Conservation (phyloP, 2,329 filamentous ascomycete species). For the Epichloe sylvatica region DNA sequence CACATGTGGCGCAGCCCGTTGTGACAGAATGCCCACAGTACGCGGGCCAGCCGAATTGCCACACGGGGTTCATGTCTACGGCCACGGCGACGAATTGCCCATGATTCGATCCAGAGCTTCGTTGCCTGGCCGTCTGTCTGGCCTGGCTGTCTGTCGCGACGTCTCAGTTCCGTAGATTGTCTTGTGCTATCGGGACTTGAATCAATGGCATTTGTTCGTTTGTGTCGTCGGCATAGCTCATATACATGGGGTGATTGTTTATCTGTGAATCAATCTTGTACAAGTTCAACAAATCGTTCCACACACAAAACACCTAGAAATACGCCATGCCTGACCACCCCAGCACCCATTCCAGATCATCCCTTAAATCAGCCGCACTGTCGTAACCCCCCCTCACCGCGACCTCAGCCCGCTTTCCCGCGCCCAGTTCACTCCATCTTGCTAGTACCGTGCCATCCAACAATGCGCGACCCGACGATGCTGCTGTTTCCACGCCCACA, state of each 20-base stretch:
- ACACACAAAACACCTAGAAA: background rate
- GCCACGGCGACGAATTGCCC: background rate
- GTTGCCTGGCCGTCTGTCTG: too few species aligned
- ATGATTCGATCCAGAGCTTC: too few species aligned
- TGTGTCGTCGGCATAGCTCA: too few species aligned
- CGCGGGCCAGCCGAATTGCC: background rate
- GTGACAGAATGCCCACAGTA: background rate
- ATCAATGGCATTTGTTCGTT: too few species aligned
- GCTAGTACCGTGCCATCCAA: conserved; percentile 67
- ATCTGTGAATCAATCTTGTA: too few species aligned
- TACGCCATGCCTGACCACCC: conserved; percentile 50
- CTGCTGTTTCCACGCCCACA: conserved; percentile 41
- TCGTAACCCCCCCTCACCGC: conserved; percentile 60
- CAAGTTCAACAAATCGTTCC: background rate
- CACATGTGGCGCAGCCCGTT: background rate
- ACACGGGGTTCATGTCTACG: background rate
- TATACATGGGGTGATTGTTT: background rate
- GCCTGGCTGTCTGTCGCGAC: too few species aligned
- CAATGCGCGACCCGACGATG: conserved; percentile 47
- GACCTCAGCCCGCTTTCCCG: conserved; percentile 57
- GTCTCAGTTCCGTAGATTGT: too few species aligned
- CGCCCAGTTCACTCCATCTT: conserved; percentile 63
- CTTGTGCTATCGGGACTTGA: too few species aligned
- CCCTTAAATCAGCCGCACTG: conserved; percentile 51
- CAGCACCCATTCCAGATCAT: conserved; percentile 51